Percentiles rank a stretch among this genome's conserved stretches.
phyloP scores from a whole-genome alignment of 2,329 filamentous ascomycete species.

The Biscogniauxia mediterranea region DNA sequence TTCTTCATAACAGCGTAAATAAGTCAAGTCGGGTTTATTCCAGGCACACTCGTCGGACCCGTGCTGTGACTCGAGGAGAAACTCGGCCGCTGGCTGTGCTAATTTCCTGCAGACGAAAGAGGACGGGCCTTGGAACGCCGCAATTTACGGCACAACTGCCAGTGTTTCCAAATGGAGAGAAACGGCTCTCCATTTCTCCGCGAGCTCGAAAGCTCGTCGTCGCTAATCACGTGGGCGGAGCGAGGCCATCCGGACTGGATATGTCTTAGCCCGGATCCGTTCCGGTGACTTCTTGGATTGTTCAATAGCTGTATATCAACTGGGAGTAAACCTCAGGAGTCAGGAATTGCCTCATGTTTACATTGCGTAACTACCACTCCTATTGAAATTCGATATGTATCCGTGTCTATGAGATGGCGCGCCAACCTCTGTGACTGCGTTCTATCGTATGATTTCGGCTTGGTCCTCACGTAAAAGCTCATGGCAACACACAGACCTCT shows the following conservation, averaged over 20 bases:
- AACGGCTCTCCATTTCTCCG: background rate
- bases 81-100: background rate
- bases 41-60: background rate
- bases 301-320: too few relatives aligned
- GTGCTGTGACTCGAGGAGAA: background rate
- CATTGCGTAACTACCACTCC: too few relatives aligned
- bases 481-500: too few relatives aligned
- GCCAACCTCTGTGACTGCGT: too few relatives aligned
- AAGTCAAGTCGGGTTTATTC: background rate
- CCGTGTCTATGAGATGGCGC: too few relatives aligned
- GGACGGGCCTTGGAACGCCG: background rate
- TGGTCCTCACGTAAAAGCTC: too few relatives aligned
- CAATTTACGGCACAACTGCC: background rate
- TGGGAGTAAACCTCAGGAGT: too few relatives aligned
- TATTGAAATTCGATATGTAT: too few relatives aligned
- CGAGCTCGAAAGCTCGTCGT: background rate
- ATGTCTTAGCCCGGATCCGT: background rate
- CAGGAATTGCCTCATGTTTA: too few relatives aligned
- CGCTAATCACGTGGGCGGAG: slow-evolving; percentile 1
- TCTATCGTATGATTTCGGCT: too few relatives aligned
- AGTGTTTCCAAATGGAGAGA: background rate
- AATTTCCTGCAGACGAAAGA: background rate
- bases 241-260: background rate
- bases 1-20: background rate
- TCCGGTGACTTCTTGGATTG: background rate